Conservation (phyloP, 2,329 filamentous ascomycete species). For the Ophiocordyceps unilateralis region DNA sequence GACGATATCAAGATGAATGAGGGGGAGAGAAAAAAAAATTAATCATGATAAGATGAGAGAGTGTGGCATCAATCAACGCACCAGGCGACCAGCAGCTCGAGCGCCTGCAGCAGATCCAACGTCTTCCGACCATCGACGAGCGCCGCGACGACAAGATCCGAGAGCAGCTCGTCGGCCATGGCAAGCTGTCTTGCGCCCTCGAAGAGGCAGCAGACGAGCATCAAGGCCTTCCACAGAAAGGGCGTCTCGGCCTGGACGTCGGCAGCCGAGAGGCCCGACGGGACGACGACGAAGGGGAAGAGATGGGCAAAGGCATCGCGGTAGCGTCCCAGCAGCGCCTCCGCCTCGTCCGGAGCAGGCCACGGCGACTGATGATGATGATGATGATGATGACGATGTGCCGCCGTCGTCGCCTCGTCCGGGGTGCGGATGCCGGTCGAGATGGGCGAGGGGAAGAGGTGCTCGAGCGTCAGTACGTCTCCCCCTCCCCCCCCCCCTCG, state of each 20-base stretch:
- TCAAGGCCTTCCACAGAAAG: constrained; percentile 31
- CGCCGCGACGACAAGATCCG: constrained; percentile 22
- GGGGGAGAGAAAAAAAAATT: not conserved
- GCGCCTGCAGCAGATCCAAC: constrained; percentile 28
- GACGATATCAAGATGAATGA: not conserved
- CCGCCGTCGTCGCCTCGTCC: no score
- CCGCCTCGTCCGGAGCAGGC: constrained; percentile 24
- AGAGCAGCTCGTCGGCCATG: constrained; percentile 25
- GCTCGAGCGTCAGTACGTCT: constrained; percentile 12
- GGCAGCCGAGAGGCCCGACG: constrained; percentile 16
- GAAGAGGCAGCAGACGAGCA: constrained; percentile 24
- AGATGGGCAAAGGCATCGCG: constrained; percentile 15
- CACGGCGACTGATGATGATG: constrained; percentile 14
- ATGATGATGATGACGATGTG: not conserved
- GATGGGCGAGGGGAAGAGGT: constrained; percentile 17
- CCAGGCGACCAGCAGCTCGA: constrained; percentile 29
- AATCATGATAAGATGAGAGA: no score
- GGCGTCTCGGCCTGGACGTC: constrained; percentile 21
- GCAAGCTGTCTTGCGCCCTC: constrained; percentile 25
- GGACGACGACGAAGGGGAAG: constrained; percentile 28
- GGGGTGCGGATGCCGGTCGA: constrained; percentile 4
- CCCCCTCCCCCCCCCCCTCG: constrained; percentile 2
- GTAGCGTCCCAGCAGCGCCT: constrained; percentile 20
- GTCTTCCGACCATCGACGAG: constrained; percentile 23
- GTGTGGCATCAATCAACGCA: constrained; percentile 7